A percentile compares a stretch with the other conserved stretches of the same genome.
These are phyloP conservation scores for Phlyctochytrium arcticum DNA, from an alignment of 192 early-diverging fungal species.

Conservation along the genomic window DNA sequence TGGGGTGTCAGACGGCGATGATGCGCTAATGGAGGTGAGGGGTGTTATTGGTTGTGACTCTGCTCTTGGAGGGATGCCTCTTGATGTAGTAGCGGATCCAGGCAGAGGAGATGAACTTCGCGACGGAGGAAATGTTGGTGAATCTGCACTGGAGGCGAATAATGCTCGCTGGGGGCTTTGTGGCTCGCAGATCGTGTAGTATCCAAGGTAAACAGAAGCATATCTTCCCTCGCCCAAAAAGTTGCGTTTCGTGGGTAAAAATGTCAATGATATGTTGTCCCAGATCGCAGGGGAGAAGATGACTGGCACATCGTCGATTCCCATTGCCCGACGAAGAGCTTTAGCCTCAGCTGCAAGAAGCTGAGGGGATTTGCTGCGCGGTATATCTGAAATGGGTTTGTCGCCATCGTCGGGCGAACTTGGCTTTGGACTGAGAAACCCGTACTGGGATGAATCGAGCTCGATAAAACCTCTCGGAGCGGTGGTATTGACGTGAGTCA, in stretches of 20 bases:
- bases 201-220: constrained; percentile 38
- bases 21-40: background rate
- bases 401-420: too few species aligned
- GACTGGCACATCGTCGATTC: background rate
- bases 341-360: constrained; percentile 3
- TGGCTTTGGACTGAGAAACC: background rate
- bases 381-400: too few species aligned
- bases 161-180: background rate
- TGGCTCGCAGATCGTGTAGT: constrained; percentile 23
- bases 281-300: constrained; percentile 15
- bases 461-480: constrained; percentile 36
- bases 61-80: too few species aligned
- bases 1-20: background rate
- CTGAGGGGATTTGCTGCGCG: background rate
- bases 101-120: too few species aligned
- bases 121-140: background rate
- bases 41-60: too few species aligned
- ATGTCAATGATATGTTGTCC: constrained; percentile 37
- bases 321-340: background rate
- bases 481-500: constrained; percentile 12
- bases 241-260: constrained; percentile 46
- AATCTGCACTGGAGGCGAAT: background rate
- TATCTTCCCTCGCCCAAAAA: constrained; percentile 51
- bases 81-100: too few species aligned
- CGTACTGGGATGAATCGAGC: constrained; percentile 18